A percentile compares a stretch with the other conserved stretches of the same genome.
Conservation (phyloP, 805 yeast genomes). For the Yarrowia osloensis region DNA sequence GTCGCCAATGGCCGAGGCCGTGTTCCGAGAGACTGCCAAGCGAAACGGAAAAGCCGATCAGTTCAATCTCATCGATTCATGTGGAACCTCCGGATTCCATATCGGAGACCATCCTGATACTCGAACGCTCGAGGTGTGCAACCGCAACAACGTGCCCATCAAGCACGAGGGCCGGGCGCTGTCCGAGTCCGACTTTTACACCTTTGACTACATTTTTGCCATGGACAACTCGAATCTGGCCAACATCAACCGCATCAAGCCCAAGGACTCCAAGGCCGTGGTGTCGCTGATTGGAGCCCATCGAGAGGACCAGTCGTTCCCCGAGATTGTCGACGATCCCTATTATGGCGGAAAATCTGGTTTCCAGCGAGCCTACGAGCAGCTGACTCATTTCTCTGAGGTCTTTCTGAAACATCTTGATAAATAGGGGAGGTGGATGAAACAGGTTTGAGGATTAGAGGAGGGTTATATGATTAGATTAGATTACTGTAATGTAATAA, state of each 20-base stretch:
- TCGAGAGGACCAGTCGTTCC: conserved; percentile 54
- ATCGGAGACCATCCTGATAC: conserved; percentile 80
- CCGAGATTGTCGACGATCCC: conserved; percentile 78
- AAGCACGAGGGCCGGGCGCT: conserved; percentile 75
- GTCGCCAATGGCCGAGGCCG: conserved; percentile 98
- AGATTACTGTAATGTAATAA: too few relatives aligned
- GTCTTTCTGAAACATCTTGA: conserved; percentile 54
- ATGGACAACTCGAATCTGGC: conserved; percentile 42
- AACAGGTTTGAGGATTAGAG: too few relatives aligned
- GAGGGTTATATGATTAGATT: background rate
- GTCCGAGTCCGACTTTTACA: conserved; percentile 63
- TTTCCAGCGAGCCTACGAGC: conserved; percentile 76
- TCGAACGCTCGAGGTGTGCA: conserved; percentile 69
- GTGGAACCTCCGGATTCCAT: conserved; percentile 87
- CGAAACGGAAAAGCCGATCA: conserved; percentile 48
- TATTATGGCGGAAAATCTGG: conserved; percentile 88
- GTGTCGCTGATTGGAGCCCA: conserved; percentile 81
- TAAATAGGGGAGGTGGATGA: background rate
- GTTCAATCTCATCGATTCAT: conserved; percentile 73
- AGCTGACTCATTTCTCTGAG: conserved; percentile 71
- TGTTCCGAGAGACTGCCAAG: conserved; percentile 66
- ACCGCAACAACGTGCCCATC: conserved; percentile 70
- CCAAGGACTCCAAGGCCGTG: conserved; percentile 51
- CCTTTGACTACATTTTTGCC: conserved; percentile 59
- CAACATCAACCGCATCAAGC: conserved; percentile 47